These are phyloP conservation scores for Rhododendron ovatum DNA, from an alignment of 148 eudicot genomes.

Conservation along the genomic window DNA sequence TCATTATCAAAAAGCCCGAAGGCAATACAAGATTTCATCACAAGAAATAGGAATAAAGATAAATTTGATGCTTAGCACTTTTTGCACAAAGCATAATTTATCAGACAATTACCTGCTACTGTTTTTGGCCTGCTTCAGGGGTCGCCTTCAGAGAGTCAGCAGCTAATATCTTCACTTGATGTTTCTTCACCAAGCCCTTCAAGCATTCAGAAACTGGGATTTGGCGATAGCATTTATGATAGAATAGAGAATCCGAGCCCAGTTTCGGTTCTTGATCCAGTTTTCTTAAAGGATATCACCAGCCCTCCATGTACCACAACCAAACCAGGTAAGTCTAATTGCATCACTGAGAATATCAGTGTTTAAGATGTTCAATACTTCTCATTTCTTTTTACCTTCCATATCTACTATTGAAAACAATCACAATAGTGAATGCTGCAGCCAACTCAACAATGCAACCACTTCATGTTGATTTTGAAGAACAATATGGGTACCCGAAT, in stretches of 20 bases:
- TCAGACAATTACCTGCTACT: background rate
- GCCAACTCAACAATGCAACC: constrained; percentile 28
- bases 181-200: constrained; percentile 16
- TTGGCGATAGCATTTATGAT: constrained; percentile 5
- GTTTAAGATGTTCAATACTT: background rate
- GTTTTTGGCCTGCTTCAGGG: constrained; percentile 14
- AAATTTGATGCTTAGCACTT: background rate
- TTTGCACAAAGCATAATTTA: background rate
- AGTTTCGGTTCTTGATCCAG: constrained; percentile 36
- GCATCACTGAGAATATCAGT: background rate
- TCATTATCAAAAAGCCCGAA: too few species aligned
- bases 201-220: background rate
- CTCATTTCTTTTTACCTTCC: background rate
- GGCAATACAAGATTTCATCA: too few species aligned
- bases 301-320: constrained; percentile 23
- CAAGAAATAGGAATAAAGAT: background rate
- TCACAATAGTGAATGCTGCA: constrained; percentile 9
- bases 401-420: background rate
- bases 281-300: constrained; percentile 23
- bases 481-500: constrained; percentile 15
- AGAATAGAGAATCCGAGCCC: constrained; percentile 37
- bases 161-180: background rate
- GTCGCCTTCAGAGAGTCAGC: constrained; percentile 11
- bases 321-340: constrained; percentile 18
- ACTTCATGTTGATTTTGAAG: constrained; percentile 27